A percentile compares a stretch with the other conserved stretches of the same genome.
phyloP scores from a whole-genome alignment of 1,139 yeast genomes.

The Hansenula lynferdii region DNA sequence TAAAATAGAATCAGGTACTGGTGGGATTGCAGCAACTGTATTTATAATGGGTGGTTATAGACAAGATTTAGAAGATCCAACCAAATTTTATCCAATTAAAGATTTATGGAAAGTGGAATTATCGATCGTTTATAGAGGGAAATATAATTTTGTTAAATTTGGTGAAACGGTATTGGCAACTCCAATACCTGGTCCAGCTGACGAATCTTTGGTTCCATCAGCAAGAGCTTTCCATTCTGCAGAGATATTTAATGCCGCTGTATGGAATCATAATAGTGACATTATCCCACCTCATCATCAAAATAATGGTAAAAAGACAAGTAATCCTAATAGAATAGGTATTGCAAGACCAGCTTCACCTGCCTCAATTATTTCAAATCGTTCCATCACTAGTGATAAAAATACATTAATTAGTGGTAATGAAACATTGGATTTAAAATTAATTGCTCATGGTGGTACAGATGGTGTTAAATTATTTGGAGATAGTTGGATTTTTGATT shows the following conservation, averaged over 20 bases:
- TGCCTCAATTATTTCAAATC: conserved; percentile 1
- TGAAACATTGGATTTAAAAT: conserved; percentile 5
- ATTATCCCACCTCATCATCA: not conserved
- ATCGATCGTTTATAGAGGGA: conserved; percentile 30
- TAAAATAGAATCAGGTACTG: not conserved
- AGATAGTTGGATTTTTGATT: conserved; percentile 44
- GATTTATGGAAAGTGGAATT: conserved; percentile 46
- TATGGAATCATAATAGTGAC: conserved; percentile 3
- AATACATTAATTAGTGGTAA: not conserved
- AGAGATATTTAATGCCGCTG: conserved; percentile 12
- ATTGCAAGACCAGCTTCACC: conserved; percentile 10
- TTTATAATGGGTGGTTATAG: conserved; percentile 42
- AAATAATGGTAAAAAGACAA: not conserved
- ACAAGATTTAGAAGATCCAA: conserved; percentile 18
- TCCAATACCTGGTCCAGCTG: conserved; percentile 19
- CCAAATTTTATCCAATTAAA: conserved; percentile 33
- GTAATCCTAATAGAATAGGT: conserved; percentile 9
- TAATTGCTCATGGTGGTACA: conserved; percentile 44
- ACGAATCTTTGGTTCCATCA: conserved; percentile 23
- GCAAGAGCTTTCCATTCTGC: conserved; percentile 32
- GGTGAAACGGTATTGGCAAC: conserved; percentile 29
- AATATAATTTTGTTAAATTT: conserved; percentile 28
- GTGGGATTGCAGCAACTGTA: conserved; percentile 16
- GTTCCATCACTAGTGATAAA: not conserved
- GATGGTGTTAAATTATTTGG: conserved; percentile 32